Percentiles rank a stretch among this genome's conserved stretches.
These are phyloP conservation scores for Leptographium flavum DNA, from an alignment of 2,329 filamentous ascomycete species.

Conservation along the genomic window DNA sequence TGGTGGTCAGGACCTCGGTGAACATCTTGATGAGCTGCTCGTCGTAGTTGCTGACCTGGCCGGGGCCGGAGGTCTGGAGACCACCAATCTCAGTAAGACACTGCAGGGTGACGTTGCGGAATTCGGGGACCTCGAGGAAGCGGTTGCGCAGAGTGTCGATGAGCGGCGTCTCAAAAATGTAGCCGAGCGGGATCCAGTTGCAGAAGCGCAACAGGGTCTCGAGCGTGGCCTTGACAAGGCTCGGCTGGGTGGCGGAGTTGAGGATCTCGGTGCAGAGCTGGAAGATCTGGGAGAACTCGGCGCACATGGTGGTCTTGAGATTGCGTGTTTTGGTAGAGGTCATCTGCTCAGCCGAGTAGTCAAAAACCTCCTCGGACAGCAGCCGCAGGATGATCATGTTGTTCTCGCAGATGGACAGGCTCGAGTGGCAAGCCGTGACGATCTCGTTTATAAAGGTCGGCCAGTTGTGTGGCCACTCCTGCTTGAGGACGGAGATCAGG, in stretches of 20 bases:
- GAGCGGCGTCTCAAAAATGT: constrained; percentile 94
- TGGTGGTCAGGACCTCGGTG: constrained; percentile 84
- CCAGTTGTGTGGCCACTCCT: constrained; percentile 99
- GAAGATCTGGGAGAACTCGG: constrained; percentile 97
- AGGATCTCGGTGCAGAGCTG: constrained; percentile 93
- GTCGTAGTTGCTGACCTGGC: constrained; percentile 61
- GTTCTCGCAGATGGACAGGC: constrained; percentile 95
- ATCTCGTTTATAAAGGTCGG: constrained; percentile 99
- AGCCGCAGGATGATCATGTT: constrained; percentile 97
- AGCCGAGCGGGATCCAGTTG: constrained; percentile 97
- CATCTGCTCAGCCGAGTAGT: constrained; percentile 98
- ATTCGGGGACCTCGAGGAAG: constrained; percentile 86
- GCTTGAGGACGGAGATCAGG: constrained; percentile 92
- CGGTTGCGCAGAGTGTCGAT: constrained; percentile 88
- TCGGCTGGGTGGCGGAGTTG: constrained; percentile 70
- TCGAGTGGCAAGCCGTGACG: constrained; percentile 88
- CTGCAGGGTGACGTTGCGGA: constrained; percentile 92
- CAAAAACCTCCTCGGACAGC: constrained; percentile 95
- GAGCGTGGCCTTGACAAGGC: constrained; percentile 87
- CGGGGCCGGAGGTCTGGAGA: constrained; percentile 64
- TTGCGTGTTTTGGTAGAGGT: constrained; percentile 95
- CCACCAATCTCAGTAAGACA: constrained; percentile 95
- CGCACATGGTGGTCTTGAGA: constrained; percentile 96
- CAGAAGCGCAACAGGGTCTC: constrained; percentile 92
- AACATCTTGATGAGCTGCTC: constrained; percentile 98